Evolutionary conservation across 1,284 basidiomycete species (phyloP).

Genomic region (Rhodotorula glutinis): DNA sequence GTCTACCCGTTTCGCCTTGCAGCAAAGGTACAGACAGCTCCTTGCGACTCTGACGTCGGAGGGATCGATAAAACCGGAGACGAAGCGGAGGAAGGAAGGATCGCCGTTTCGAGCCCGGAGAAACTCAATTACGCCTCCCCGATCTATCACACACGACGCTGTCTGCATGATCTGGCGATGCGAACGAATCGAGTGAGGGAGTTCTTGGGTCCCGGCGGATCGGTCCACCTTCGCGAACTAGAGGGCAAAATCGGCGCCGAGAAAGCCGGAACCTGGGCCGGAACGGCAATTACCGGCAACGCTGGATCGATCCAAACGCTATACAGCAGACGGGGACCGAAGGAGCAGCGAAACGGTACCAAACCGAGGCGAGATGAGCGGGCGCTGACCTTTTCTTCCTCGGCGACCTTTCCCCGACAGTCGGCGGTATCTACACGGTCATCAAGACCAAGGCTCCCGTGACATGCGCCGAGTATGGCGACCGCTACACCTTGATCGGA

Average conservation of each 20-base stretch:
- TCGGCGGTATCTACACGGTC: slow-evolving; percentile 98
- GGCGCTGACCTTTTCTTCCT: not conserved
- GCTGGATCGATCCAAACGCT: too few relatives aligned
- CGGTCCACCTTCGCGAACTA: too few relatives aligned
- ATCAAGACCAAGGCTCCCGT: slow-evolving; percentile 99
- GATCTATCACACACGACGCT: too few relatives aligned
- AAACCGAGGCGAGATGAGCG: not conserved
- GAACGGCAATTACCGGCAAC: too few relatives aligned
- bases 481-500: slow-evolving; percentile 85
- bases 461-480: slow-evolving; percentile 79
- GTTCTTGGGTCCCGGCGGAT: too few relatives aligned
- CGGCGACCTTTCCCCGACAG: slow-evolving; percentile 48
- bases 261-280: too few relatives aligned
- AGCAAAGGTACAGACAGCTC: slow-evolving; percentile 1
- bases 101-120: not conserved
- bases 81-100: not conserved
- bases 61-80: not conserved
- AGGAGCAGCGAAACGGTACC: too few relatives aligned
- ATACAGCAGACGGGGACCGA: too few relatives aligned
- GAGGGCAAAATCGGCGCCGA: too few relatives aligned
- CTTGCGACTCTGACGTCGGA: not conserved
- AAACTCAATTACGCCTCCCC: too few relatives aligned
- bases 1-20: not conserved
- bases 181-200: too few relatives aligned
- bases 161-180: too few relatives aligned